Percentiles rank a stretch among this genome's conserved stretches.
phyloP scores from a whole-genome alignment of 345 rosid genomes.

The Lumnitzera racemosa region DNA sequence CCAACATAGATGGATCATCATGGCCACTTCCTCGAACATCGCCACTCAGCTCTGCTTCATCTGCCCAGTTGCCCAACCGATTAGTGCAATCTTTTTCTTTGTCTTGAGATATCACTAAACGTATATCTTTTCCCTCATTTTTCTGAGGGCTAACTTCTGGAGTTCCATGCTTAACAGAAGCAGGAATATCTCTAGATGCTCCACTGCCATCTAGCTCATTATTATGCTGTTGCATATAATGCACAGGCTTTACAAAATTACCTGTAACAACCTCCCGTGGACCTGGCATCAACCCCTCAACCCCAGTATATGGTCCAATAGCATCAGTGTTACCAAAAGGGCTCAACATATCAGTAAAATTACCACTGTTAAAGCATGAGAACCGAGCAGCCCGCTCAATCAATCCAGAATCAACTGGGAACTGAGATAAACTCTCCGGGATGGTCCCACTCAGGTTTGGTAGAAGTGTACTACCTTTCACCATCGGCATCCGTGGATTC shows the following conservation, averaged over 20 bases:
- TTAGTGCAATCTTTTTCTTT: conserved; percentile 52
- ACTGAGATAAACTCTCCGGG: conserved; percentile 67
- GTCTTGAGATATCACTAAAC: conserved; percentile 38
- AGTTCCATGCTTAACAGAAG: conserved; percentile 29
- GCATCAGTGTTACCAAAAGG: conserved; percentile 56
- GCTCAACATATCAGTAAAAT: conserved; percentile 57
- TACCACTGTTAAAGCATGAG: conserved; percentile 73
- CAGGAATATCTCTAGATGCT: conserved; percentile 43
- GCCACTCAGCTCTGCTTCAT: conserved; percentile 76
- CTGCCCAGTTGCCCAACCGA: conserved; percentile 71
- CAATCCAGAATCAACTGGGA: conserved; percentile 84
- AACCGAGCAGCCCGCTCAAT: conserved; percentile 96
- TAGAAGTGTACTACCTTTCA: conserved; percentile 51
- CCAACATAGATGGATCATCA: conserved; percentile 39
- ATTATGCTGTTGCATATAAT: conserved; percentile 21
- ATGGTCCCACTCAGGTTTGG: conserved; percentile 41
- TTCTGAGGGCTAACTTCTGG: conserved; percentile 33
- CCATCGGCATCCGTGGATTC: conserved; percentile 53
- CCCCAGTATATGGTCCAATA: conserved; percentile 42
- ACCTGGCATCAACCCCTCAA: conserved; percentile 48
- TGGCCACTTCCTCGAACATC: conserved; percentile 29
- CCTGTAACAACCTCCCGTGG: conserved; percentile 31
- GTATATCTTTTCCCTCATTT: conserved; percentile 34
- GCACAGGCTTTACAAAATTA: conserved; percentile 23
- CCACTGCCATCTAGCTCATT: conserved; percentile 38